Percentiles rank a stretch among this genome's conserved stretches.
phyloP scores from a whole-genome alignment of 106 monocot genomes.

The Allium cepa region DNA sequence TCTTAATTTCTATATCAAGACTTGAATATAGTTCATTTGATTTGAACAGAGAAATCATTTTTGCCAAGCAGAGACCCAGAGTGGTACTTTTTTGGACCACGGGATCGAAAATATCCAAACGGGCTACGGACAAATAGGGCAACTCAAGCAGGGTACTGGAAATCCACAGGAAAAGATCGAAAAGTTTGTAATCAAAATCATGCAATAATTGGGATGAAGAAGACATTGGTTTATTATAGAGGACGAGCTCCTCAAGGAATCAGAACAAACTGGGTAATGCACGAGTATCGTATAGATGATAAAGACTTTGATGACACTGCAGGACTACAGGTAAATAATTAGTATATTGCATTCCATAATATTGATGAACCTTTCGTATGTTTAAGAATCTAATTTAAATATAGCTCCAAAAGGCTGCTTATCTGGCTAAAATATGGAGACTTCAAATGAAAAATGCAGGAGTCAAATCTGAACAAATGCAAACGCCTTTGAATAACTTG shows the following conservation, averaged over 20 bases:
- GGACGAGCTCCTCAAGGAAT: constrained; percentile 33
- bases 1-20: neutral
- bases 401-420: neutral
- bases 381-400: neutral
- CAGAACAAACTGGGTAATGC: constrained; percentile 33
- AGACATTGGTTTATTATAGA: constrained; percentile 27
- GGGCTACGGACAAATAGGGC: constrained; percentile 31
- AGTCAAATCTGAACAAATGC: too few species aligned
- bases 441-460: too few species aligned
- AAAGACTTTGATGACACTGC: constrained; percentile 26
- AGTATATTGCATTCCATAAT: neutral
- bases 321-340: constrained; percentile 23
- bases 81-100: constrained; percentile 36
- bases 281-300: constrained; percentile 31
- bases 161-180: constrained; percentile 33
- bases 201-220: constrained; percentile 26
- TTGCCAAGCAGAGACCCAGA: constrained; percentile 38
- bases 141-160: constrained; percentile 34
- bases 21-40: neutral
- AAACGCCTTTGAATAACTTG: too few species aligned
- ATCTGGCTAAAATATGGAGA: neutral
- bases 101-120: constrained; percentile 32
- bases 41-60: constrained; percentile 28
- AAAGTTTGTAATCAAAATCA: constrained; percentile 15
- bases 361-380: neutral